Percentiles rank a stretch among this genome's conserved stretches.
phyloP scores from a whole-genome alignment of 306 rosid species.

The Sindora glabra region DNA sequence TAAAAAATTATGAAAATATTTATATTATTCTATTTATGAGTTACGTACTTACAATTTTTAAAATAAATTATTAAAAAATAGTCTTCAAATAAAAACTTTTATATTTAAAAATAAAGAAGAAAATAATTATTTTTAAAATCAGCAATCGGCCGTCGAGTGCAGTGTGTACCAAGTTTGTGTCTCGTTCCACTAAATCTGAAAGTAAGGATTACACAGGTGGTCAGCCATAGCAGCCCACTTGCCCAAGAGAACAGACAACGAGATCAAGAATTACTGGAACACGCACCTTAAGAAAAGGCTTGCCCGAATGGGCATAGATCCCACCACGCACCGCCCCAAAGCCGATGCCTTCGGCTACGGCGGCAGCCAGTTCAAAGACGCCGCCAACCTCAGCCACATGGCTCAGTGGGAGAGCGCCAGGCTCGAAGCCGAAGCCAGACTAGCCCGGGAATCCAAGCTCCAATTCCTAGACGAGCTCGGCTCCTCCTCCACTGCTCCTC shows the following conservation, averaged over 20 bases:
- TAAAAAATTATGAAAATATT: too few relatives aligned
- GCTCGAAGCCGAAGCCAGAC: constrained; percentile 37
- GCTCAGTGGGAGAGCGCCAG: constrained; percentile 56
- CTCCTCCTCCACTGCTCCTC: not conserved
- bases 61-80: too few relatives aligned
- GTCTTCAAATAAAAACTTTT: too few relatives aligned
- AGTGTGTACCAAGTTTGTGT: too few relatives aligned
- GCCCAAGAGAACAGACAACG: constrained; percentile 43
- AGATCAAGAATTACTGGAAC: constrained; percentile 48
- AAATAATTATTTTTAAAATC: too few relatives aligned
- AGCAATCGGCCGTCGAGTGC: too few relatives aligned
- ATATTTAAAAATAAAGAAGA: too few relatives aligned
- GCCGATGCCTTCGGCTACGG: constrained; percentile 12
- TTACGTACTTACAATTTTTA: too few relatives aligned
- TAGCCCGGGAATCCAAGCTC: constrained; percentile 28
- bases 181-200: too few relatives aligned
- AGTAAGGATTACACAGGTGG: too few relatives aligned
- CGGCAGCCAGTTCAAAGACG: not conserved
- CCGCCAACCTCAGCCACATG: constrained; percentile 41
- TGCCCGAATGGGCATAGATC: constrained; percentile 38
- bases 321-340: constrained; percentile 37
- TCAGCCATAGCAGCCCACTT: constrained; percentile 46
- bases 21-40: too few relatives aligned
- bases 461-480: constrained; percentile 2
- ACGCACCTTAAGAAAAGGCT: constrained; percentile 46